These are phyloP conservation scores for Rhododendron kiyosumense DNA, from an alignment of 148 eudicot species.

Conservation along the genomic window DNA sequence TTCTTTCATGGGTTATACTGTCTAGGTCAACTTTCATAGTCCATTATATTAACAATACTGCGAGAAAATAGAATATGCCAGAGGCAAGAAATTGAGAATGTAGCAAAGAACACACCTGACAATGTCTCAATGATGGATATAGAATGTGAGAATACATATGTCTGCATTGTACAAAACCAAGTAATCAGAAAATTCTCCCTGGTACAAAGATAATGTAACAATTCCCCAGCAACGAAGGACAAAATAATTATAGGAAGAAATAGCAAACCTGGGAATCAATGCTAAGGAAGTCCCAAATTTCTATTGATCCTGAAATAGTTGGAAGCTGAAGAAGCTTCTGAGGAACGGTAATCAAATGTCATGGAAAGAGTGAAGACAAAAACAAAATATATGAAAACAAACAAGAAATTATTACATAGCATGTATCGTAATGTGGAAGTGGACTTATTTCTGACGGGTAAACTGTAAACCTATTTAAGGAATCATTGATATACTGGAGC, in stretches of 20 bases:
- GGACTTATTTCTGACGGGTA: conserved; percentile 2
- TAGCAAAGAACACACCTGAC: conserved; percentile 45
- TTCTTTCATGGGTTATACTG: conserved; percentile 33
- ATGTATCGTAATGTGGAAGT: background rate
- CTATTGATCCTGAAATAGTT: conserved; percentile 84
- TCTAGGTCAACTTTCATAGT: conserved; percentile 40
- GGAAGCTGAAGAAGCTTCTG: conserved; percentile 97
- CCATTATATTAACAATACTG: conserved; percentile 10
- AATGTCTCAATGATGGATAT: conserved; percentile 81
- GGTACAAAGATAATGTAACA: background rate
- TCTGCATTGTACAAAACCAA: conserved; percentile 50
- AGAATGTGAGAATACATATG: conserved; percentile 80
- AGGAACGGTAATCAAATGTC: conserved; percentile 14
- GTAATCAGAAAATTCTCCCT: conserved; percentile 9
- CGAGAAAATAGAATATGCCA: background rate
- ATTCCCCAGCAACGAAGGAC: conserved; percentile 13
- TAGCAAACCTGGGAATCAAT: conserved; percentile 92
- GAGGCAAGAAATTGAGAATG: background rate
- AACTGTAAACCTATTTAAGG: background rate
- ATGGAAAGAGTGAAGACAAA: conserved; percentile 4
- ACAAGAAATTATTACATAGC: background rate
- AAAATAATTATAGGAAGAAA: conserved; percentile 5
- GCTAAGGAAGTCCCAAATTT: conserved; percentile 99
- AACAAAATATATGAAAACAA: background rate
- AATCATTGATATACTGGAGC: background rate